Percentiles rank a stretch among this genome's conserved stretches.
Conservation (phyloP, 1,139 yeast species). For the Scheffersomyces stambukii region DNA sequence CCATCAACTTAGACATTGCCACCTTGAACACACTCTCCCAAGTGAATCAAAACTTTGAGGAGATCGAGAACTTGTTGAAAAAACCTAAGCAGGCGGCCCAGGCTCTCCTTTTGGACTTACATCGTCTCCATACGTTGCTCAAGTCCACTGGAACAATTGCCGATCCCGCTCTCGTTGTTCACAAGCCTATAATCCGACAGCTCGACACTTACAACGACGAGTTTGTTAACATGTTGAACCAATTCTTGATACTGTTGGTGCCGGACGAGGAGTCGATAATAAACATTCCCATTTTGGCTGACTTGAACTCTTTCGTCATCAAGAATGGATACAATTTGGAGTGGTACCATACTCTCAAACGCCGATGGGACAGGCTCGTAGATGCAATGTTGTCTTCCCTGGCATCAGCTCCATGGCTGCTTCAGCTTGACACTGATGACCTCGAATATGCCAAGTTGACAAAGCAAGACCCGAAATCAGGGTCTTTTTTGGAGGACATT, state of each 20-base stretch:
- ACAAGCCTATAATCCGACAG: slow-evolving; percentile 8
- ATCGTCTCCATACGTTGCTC: slow-evolving; percentile 10
- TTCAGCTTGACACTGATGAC: too few relatives aligned
- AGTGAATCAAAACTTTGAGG: slow-evolving; percentile 18
- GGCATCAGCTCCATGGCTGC: slow-evolving; percentile 1
- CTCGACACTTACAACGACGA: slow-evolving; percentile 5
- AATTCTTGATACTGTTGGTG: slow-evolving; percentile 15
- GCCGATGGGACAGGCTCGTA: slow-evolving; percentile 11
- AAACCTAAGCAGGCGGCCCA: slow-evolving; percentile 10
- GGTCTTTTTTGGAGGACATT: slow-evolving; percentile 16
- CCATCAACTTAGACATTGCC: slow-evolving; percentile 13
- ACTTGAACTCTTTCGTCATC: slow-evolving; percentile 11
- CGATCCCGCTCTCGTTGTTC: slow-evolving; percentile 7
- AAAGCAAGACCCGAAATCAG: slow-evolving; percentile 5
- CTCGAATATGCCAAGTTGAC: too few relatives aligned
- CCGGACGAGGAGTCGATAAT: slow-evolving; percentile 21
- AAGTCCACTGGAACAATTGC: slow-evolving; percentile 3
- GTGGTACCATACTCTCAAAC: slow-evolving; percentile 6
- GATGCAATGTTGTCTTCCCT: slow-evolving; percentile 9
- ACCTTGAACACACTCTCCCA: slow-evolving; percentile 21
- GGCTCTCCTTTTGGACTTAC: slow-evolving; percentile 14
- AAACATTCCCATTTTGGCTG: slow-evolving; percentile 8
- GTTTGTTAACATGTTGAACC: slow-evolving; percentile 16
- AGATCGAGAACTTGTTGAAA: slow-evolving; percentile 14
- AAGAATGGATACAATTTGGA: slow-evolving; percentile 10